Evolutionary conservation across 352 stramenopile species (phyloP).

Genomic region (Phytophthora citricola): DNA sequence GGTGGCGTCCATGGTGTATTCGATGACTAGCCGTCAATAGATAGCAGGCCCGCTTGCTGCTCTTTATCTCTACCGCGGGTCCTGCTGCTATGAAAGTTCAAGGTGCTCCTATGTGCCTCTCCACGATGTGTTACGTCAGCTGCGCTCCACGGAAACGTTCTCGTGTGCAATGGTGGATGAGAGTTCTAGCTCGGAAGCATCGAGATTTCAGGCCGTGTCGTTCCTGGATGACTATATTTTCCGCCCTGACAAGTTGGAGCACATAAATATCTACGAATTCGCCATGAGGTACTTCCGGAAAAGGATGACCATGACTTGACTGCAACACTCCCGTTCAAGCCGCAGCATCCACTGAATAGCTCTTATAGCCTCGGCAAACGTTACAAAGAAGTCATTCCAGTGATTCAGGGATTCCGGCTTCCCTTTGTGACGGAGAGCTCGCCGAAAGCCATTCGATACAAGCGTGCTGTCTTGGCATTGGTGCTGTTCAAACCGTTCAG

Average conservation of each 20-base stretch:
- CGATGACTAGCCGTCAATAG: conserved; percentile 3
- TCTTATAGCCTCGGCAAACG: background rate
- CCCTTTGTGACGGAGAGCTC: background rate
- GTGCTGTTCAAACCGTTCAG: conserved; percentile 12
- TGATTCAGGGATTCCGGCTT: background rate
- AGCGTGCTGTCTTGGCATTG: background rate
- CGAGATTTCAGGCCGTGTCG: conserved; percentile 2
- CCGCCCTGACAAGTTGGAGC: background rate
- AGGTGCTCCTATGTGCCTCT: background rate
- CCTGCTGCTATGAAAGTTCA: conserved; percentile 11
- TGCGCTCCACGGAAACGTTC: background rate
- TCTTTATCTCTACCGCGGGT: conserved; percentile 4
- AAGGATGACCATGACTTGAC: background rate
- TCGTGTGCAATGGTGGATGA: background rate
- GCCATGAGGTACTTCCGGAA: conserved; percentile 3
- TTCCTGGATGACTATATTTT: conserved; percentile 14
- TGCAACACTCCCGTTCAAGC: background rate
- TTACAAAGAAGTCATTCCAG: background rate
- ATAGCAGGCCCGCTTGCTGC: conserved; percentile 5
- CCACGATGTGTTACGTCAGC: conserved; percentile 2
- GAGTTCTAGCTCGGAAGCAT: background rate
- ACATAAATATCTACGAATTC: conserved; percentile 6
- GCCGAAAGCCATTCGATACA: background rate
- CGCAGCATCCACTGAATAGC: background rate
- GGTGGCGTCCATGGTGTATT: conserved; percentile 12